Evolutionary conservation across 2,329 filamentous ascomycete species (phyloP).

Genomic region (Alternaria solani): DNA sequence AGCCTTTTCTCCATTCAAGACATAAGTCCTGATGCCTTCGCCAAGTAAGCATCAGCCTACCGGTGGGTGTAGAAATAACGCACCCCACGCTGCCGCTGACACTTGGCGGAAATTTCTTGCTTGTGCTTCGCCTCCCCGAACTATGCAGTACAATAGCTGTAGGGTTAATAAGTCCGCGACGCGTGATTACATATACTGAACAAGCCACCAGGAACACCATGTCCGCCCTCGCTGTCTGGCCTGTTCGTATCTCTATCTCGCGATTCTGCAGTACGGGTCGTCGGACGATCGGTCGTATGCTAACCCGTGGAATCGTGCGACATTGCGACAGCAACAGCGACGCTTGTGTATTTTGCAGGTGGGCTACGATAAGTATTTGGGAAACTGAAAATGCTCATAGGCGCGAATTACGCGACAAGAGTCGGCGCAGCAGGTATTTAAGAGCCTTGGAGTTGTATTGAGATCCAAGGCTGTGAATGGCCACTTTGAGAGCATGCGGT

Average conservation of each 20-base stretch:
- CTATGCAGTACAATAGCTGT: neutral
- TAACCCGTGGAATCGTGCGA: neutral
- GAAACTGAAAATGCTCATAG: neutral
- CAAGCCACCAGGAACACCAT: neutral
- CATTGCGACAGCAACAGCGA: neutral
- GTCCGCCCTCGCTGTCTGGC: neutral
- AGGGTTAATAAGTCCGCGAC: neutral
- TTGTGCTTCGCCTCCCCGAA: constrained; percentile 2
- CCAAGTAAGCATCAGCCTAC: constrained; percentile 20
- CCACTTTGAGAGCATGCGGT: constrained; percentile 2
- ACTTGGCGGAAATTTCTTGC: constrained; percentile 14
- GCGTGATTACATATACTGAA: neutral
- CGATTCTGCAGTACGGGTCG: neutral
- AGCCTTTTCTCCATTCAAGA: constrained; percentile 16
- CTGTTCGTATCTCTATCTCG: neutral
- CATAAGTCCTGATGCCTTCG: constrained; percentile 13
- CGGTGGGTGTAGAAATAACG: constrained; percentile 7
- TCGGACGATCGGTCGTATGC: neutral
- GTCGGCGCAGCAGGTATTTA: neutral
- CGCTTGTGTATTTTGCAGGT: neutral
- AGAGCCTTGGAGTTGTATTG: neutral
- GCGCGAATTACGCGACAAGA: neutral
- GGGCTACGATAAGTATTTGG: neutral
- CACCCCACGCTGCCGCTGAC: constrained; percentile 23
- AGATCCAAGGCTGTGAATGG: neutral